Evolutionary conservation across 2,329 filamentous ascomycete genomes (phyloP).

Genomic region (Xylaria sp.): DNA sequence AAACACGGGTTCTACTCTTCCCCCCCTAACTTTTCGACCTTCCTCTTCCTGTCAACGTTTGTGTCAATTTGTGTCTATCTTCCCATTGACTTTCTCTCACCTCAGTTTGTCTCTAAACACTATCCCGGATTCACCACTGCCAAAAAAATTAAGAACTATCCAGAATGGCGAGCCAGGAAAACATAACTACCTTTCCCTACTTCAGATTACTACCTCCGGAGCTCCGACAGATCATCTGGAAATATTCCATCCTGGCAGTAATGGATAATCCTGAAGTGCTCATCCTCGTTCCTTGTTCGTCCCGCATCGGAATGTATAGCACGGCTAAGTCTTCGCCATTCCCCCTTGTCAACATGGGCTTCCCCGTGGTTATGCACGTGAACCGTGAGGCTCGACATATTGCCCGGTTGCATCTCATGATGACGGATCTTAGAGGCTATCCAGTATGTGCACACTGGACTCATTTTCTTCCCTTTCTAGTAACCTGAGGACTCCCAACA

Average conservation of each 20-base stretch:
- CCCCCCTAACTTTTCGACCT: too few relatives aligned
- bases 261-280: conserved; percentile 32
- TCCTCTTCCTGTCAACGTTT: too few relatives aligned
- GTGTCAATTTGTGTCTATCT: neutral
- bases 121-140: neutral
- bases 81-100: neutral
- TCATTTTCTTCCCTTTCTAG: too few relatives aligned
- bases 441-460: too few relatives aligned
- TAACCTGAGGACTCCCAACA: too few relatives aligned
- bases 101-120: neutral
- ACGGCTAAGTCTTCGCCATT: neutral
- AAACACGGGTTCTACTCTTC: too few relatives aligned
- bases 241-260: conserved; percentile 19
- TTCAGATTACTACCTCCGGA: conserved; percentile 36
- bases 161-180: neutral
- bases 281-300: conserved; percentile 4
- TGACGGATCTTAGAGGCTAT: conserved; percentile 1
- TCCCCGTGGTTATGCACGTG: conserved; percentile 32
- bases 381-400: conserved; percentile 28
- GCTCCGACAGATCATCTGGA: conserved; percentile 38
- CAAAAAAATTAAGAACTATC: neutral
- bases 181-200: conserved; percentile 4
- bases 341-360: conserved; percentile 26
- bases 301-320: neutral
- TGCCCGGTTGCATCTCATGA: neutral